phyloP scores from a whole-genome alignment of 306 rosid genomes.

The Rosa persica region DNA sequence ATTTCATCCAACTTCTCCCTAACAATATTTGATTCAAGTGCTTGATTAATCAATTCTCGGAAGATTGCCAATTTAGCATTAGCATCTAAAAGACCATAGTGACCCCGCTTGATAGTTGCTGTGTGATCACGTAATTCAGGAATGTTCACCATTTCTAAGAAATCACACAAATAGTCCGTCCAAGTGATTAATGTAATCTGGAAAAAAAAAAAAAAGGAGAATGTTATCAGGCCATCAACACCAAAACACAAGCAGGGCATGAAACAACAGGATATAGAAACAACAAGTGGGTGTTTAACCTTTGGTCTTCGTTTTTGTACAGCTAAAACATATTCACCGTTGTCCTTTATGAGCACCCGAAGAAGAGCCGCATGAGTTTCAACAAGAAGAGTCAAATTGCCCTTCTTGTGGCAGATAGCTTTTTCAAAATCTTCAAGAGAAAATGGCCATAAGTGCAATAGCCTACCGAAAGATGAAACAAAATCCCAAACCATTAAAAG shows the following conservation, averaged over 20 bases:
- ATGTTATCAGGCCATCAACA: background rate
- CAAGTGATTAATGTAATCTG: conserved; percentile 87
- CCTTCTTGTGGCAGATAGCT: conserved; percentile 76
- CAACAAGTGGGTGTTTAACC: conserved; percentile 40
- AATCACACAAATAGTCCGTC: conserved; percentile 78
- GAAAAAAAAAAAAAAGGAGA: conserved; percentile 22
- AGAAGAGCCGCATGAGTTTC: conserved; percentile 85
- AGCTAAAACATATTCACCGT: conserved; percentile 46
- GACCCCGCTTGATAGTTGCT: conserved; percentile 83
- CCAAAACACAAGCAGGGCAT: background rate
- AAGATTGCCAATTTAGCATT: conserved; percentile 63
- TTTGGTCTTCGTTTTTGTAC: conserved; percentile 52
- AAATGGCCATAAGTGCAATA: conserved; percentile 71
- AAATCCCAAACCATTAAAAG: conserved; percentile 95
- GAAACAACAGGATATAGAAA: conserved; percentile 8
- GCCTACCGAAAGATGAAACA: conserved; percentile 66
- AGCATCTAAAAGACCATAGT: conserved; percentile 81
- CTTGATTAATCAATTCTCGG: conserved; percentile 60
- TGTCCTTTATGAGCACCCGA: conserved; percentile 69
- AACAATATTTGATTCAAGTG: conserved; percentile 54
- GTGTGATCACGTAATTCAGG: conserved; percentile 47
- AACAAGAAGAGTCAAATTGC: conserved; percentile 73
- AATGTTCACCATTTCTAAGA: conserved; percentile 67
- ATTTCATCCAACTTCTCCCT: conserved; percentile 66
- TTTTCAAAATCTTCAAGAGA: conserved; percentile 86